phyloP scores from a whole-genome alignment of 768 basidiomycete genomes.

The Megacollybia marginata region DNA sequence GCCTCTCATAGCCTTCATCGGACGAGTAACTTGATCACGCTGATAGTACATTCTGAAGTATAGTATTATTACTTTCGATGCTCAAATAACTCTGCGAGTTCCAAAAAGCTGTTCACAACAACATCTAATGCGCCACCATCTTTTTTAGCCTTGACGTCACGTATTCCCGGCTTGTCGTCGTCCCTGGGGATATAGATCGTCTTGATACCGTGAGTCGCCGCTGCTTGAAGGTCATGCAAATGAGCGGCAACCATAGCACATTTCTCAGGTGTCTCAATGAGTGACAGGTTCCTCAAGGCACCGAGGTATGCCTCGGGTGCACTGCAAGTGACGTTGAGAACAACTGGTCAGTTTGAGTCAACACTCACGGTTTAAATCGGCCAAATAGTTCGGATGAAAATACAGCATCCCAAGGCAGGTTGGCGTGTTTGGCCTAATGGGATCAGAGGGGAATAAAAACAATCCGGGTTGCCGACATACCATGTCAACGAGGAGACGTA shows the following conservation, averaged over 20 bases:
- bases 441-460: not conserved
- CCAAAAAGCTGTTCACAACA: conserved; percentile 42
- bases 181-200: conserved; percentile 52
- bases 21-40: too few relatives aligned
- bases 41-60: too few relatives aligned
- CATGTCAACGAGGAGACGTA: conserved; percentile 55
- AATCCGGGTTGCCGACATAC: conserved; percentile 20
- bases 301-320: conserved; percentile 45
- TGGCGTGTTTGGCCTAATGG: conserved; percentile 49
- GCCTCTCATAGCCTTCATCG: too few relatives aligned
- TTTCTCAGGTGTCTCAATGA: conserved; percentile 33
- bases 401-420: conserved; percentile 57
- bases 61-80: too few relatives aligned
- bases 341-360: not conserved
- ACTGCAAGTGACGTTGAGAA: conserved; percentile 17
- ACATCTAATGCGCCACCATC: conserved; percentile 57
- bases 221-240: conserved; percentile 46
- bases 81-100: conserved; percentile 28
- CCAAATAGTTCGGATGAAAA: conserved; percentile 55
- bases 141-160: conserved; percentile 31
- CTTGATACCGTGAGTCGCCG: conserved; percentile 43
- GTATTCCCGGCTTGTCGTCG: conserved; percentile 22
- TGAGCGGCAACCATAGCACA: conserved; percentile 65
- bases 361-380: conserved; percentile 57
- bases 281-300: conserved; percentile 39